phyloP scores from a whole-genome alignment of 306 rosid species.

The Trifolium subterraneum region DNA sequence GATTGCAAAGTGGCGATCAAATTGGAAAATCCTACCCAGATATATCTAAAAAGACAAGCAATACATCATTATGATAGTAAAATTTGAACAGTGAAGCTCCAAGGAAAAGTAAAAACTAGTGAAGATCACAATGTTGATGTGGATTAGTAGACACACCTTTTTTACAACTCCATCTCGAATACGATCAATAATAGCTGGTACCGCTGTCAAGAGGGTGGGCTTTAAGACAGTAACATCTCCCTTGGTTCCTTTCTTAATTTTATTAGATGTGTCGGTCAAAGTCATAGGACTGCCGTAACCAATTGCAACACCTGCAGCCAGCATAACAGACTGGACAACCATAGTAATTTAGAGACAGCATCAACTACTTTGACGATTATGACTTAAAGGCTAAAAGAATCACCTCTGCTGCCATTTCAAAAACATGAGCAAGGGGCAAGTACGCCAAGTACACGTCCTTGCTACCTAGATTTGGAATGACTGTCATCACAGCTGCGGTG shows the following conservation, averaged over 20 bases:
- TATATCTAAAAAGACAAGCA: constrained; percentile 9
- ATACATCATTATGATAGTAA: constrained; percentile 11
- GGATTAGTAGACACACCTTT: constrained; percentile 55
- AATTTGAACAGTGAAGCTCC: not conserved
- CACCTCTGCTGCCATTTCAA: constrained; percentile 97
- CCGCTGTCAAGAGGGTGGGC: constrained; percentile 85
- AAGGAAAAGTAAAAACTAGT: not conserved
- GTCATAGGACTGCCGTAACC: constrained; percentile 86
- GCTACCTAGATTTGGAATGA: constrained; percentile 66
- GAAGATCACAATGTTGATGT: constrained; percentile 6
- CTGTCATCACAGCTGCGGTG: constrained; percentile 73
- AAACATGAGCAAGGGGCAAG: constrained; percentile 94
- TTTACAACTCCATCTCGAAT: constrained; percentile 84
- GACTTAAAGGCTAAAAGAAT: constrained; percentile 27
- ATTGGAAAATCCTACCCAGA: constrained; percentile 33
- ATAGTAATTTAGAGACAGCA: constrained; percentile 42
- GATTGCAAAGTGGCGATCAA: constrained; percentile 16
- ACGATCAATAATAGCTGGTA: constrained; percentile 93
- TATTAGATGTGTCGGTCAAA: constrained; percentile 80
- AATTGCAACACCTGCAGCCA: constrained; percentile 72
- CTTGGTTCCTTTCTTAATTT: constrained; percentile 88
- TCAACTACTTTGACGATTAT: constrained; percentile 13
- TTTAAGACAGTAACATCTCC: constrained; percentile 77
- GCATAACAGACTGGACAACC: constrained; percentile 79
- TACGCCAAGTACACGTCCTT: constrained; percentile 87